Evolutionary conservation across 2,329 filamentous ascomycete species (phyloP).

Genomic region (Apiospora kogelbergensis): DNA sequence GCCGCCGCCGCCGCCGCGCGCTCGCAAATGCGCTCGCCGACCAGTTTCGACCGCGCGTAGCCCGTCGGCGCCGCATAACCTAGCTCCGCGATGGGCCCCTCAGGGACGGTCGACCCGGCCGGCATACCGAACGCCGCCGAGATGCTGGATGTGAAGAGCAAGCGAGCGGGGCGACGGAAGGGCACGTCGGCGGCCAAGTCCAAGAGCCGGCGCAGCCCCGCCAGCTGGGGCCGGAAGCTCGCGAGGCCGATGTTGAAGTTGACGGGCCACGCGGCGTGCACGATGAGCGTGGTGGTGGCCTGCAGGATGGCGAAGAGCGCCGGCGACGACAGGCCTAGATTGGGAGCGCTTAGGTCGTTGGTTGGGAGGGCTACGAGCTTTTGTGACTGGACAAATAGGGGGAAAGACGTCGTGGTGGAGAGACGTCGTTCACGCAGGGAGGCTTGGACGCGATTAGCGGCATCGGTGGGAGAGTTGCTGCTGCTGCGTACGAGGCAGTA

Average conservation of each 20-base stretch:
- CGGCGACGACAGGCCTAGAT: constrained; percentile 36
- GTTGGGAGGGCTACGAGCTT: constrained; percentile 36
- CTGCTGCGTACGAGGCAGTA: constrained; percentile 38
- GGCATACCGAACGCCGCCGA: constrained; percentile 33
- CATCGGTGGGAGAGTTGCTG: constrained; percentile 10
- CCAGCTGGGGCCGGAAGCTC: constrained; percentile 46
- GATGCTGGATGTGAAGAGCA: constrained; percentile 40
- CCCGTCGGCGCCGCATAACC: constrained; percentile 27
- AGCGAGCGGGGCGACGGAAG: constrained; percentile 27
- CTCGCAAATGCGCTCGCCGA: constrained; percentile 36
- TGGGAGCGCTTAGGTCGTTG: constrained; percentile 37
- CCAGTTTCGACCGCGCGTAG: constrained; percentile 38
- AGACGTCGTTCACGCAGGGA: constrained; percentile 19
- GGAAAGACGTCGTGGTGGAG: constrained; percentile 11
- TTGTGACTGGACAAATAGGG: constrained; percentile 18
- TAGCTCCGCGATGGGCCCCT: constrained; percentile 28
- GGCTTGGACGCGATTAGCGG: constrained; percentile 18
- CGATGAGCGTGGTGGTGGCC: constrained; percentile 36
- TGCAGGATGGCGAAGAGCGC: constrained; percentile 28
- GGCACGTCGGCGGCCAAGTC: constrained; percentile 32
- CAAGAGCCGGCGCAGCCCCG: constrained; percentile 41
- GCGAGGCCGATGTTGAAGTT: constrained; percentile 49
- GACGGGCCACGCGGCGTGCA: constrained; percentile 51
- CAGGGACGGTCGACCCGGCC: constrained; percentile 27
- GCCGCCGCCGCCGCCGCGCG: constrained; percentile 29